Conservation (phyloP, 2,329 filamentous ascomycete species). For the Chaetomiaceae sp. region DNA sequence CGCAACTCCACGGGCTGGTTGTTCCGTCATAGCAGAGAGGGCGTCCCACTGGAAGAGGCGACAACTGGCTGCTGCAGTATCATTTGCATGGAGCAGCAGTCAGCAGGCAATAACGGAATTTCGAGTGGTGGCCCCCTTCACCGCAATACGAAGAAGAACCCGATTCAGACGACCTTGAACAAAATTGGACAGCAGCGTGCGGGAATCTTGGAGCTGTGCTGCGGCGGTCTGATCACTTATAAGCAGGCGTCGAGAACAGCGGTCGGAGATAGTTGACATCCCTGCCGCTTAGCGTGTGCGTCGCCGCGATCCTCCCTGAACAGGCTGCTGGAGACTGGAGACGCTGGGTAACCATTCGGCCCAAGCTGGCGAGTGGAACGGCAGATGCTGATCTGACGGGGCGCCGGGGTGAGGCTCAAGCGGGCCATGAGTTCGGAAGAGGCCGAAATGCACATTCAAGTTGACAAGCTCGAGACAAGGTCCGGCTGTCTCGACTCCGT, state of each 20-base stretch:
- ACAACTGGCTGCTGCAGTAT: neutral
- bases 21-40: slow-evolving; percentile 10
- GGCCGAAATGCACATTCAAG: neutral
- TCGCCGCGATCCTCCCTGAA: neutral
- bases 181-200: too few species aligned
- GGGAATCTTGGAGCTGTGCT: too few species aligned
- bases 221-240: slow-evolving; percentile 6
- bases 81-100: too few species aligned
- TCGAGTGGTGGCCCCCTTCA: too few species aligned
- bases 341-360: neutral
- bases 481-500: too few species aligned
- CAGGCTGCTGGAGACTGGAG: neutral
- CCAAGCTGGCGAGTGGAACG: neutral
- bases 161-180: neutral
- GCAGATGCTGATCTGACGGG: slow-evolving; percentile 8
- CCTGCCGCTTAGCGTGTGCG: slow-evolving; percentile 3
- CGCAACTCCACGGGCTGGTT: slow-evolving; percentile 8
- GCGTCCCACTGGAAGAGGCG: neutral
- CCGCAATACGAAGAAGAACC: neutral
- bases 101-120: too few species aligned
- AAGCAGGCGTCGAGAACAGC: neutral
- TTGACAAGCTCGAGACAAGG: neutral
- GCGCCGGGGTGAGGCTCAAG: slow-evolving; percentile 1
- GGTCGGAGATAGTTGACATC: slow-evolving; percentile 8
- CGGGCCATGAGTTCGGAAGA: neutral